Evolutionary conservation across 2,329 filamentous ascomycete genomes (phyloP).

Genomic region (Sporothrix brunneoviolacea): DNA sequence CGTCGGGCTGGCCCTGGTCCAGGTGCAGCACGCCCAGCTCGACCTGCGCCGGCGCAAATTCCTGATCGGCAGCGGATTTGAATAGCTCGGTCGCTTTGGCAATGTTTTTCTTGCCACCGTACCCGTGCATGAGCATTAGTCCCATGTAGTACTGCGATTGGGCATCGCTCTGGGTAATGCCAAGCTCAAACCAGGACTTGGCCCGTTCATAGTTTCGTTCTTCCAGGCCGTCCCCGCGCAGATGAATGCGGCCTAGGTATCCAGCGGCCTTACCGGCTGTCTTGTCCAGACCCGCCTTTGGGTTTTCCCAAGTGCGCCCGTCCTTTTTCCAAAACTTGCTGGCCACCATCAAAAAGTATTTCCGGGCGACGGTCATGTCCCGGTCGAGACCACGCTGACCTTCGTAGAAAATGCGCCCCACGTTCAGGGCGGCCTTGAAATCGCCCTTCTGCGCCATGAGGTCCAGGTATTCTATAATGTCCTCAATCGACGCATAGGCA

Average conservation of each 20-base stretch:
- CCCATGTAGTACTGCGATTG: conserved; percentile 81
- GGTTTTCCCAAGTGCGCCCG: conserved; percentile 65
- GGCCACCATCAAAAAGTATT: conserved; percentile 74
- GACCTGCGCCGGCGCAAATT: conserved; percentile 73
- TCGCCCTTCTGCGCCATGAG: conserved; percentile 87
- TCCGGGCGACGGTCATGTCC: conserved; percentile 66
- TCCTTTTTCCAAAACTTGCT: conserved; percentile 76
- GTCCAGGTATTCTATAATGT: conserved; percentile 90
- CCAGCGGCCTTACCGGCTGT: conserved; percentile 77
- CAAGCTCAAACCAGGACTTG: conserved; percentile 75
- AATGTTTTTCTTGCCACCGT: conserved; percentile 59
- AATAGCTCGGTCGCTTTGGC: conserved; percentile 69
- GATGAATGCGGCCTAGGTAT: conserved; percentile 80
- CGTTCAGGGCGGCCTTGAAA: conserved; percentile 75
- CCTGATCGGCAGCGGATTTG: conserved; percentile 72
- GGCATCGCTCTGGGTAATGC: conserved; percentile 66
- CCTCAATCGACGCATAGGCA: conserved; percentile 78
- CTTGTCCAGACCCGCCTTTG: conserved; percentile 66
- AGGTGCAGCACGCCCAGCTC: conserved; percentile 78
- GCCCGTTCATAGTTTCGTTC: conserved; percentile 70
- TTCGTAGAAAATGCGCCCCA: conserved; percentile 84
- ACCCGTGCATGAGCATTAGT: conserved; percentile 73
- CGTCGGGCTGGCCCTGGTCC: conserved; percentile 66
- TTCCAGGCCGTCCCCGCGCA: conserved; percentile 76
- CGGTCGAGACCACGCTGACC: conserved; percentile 68